Evolutionary conservation across 73 alveolate genomes (phyloP), one percentile per base, ranked within the genome.

Genomic region (Tetrahymena elliotti): DNA sequence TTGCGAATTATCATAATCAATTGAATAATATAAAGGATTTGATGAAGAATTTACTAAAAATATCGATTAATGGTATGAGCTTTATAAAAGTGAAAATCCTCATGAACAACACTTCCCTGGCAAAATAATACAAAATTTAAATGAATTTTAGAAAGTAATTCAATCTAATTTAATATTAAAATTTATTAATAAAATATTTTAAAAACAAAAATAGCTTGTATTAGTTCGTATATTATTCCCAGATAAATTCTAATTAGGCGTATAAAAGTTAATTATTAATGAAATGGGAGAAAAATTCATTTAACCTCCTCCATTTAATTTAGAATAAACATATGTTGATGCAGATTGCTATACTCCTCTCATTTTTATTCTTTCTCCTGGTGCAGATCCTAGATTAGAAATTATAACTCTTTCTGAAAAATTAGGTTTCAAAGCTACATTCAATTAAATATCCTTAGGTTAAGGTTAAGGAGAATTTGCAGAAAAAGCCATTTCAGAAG

Each of bases 341-440:
- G 97, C 99, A 83, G 96, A 97, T 54, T 95, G 98, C 94, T 97
- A 97, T 93, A 96, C 98, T 6, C 99, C 99, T 1, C 97, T 99
- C 33, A 97, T 99, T 53, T 98, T 99, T 94, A 98, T 99, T 52
- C 97, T 99, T 20, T 97, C 99, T 36, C 99, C 99, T 82, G 99
- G 99, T 34, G 99, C 99, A 18, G 99, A 99, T 97, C 99, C 99
- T 37, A 97, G 98, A 96, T 95, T 96, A 15, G 99, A 98, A 93
- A 97, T 99, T 27, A 94, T 96, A 94, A 99, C 98, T 94, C 96
- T 98, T 33, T 98, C 99, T 15, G 97, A 96, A 84, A 97, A 96
- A 92, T 97, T 96, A 84, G 98, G 96, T 34, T 94, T 96, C 93
- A 96, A 95, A 92, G 98, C 97, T 83, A 97, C 97, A 53, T 97